Conservation (phyloP, 768 basidiomycete genomes). For the Xerocomus spinulosus region DNA sequence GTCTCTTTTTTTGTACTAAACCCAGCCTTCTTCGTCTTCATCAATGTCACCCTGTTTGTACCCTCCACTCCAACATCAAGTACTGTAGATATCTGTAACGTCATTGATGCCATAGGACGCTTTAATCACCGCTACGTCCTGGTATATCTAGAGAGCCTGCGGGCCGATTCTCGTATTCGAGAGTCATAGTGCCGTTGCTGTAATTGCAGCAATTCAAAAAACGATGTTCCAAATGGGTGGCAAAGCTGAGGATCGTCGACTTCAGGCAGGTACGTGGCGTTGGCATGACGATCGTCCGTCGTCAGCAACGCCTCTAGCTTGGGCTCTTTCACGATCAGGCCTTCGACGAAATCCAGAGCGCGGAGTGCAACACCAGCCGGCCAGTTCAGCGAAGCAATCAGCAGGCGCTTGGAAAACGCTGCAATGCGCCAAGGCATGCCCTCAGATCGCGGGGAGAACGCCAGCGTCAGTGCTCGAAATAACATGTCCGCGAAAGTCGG, state of each 20-base stretch:
- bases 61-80: conserved; percentile 13
- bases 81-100: conserved; percentile 34
- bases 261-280: conserved; percentile 82
- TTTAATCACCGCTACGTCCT: conserved; percentile 33
- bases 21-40: conserved; percentile 19
- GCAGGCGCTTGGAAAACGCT: conserved; percentile 91
- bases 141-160: conserved; percentile 45
- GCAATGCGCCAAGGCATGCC: conserved; percentile 73
- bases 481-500: conserved; percentile 61
- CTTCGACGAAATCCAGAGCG: conserved; percentile 67
- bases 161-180: conserved; percentile 63
- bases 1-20: conserved; percentile 8
- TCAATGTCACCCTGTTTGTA: conserved; percentile 20
- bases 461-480: conserved; percentile 78
- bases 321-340: conserved; percentile 69
- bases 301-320: conserved; percentile 80
- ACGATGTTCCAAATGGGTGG: conserved; percentile 77
- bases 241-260: conserved; percentile 85
- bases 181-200: conserved; percentile 59
- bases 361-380: conserved; percentile 60
- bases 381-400: conserved; percentile 79
- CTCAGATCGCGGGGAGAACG: conserved; percentile 71
- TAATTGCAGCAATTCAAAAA: conserved; percentile 79
- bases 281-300: conserved; percentile 78
- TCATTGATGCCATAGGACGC: conserved; percentile 24